Percentiles rank a stretch among this genome's conserved stretches.
phyloP scores from a whole-genome alignment of 768 basidiomycete species.

The Boletus pseudo-olivaceus region DNA sequence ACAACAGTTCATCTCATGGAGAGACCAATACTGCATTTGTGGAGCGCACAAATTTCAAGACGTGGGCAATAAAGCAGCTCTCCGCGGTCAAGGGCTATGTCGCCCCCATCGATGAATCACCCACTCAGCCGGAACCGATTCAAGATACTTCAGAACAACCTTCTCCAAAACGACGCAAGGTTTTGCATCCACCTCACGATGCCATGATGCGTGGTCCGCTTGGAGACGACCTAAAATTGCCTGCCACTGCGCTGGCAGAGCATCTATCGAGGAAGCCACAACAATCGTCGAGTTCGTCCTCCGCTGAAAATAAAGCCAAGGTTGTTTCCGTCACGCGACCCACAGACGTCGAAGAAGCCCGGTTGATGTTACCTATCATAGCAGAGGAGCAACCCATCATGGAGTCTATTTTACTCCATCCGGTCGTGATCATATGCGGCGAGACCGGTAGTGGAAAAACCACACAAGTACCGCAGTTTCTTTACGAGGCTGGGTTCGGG shows the following conservation, averaged over 20 bases:
- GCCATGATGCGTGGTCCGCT: constrained; percentile 71
- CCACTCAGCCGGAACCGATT: constrained; percentile 12
- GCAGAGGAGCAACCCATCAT: constrained; percentile 93
- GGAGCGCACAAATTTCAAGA: constrained; percentile 68
- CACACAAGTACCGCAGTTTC: constrained; percentile 95
- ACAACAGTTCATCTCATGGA: constrained; percentile 15
- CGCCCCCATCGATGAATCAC: constrained; percentile 9
- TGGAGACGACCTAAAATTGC: constrained; percentile 67
- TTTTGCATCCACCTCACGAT: constrained; percentile 28
- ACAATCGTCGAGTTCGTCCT: constrained; percentile 2
- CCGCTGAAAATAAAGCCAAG: constrained; percentile 34
- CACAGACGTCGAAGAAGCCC: constrained; percentile 66
- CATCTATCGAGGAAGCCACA: constrained; percentile 24
- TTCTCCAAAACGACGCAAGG: constrained; percentile 47
- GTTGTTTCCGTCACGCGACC: constrained; percentile 58
- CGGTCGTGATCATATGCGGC: constrained; percentile 70
- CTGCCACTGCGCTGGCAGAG: constrained; percentile 61
- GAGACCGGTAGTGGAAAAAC: constrained; percentile 99
- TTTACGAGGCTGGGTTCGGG: constrained; percentile 97
- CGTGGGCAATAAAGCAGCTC: constrained; percentile 84
- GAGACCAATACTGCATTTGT: constrained; percentile 19
- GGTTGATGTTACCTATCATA: constrained; percentile 82
- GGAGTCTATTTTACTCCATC: constrained; percentile 84
- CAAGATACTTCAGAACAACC: constrained; percentile 7
- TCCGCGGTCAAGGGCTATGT: constrained; percentile 43